Percentiles rank a stretch among this genome's conserved stretches.
Conservation (phyloP, 306 rosid species). For the Trifolium pratense region DNA sequence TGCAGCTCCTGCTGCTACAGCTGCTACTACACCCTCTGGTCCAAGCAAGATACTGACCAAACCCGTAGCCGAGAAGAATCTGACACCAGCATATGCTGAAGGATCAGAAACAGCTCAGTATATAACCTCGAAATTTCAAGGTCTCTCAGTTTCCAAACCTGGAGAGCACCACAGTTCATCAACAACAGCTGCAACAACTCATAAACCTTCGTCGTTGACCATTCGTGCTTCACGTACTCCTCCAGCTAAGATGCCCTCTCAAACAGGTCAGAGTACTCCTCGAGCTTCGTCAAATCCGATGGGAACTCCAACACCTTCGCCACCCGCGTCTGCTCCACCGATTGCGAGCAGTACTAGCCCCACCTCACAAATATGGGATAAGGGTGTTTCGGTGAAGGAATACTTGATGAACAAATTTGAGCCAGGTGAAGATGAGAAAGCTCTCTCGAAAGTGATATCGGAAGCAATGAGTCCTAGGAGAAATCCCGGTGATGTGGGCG, state of each 20-base stretch:
- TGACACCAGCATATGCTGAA: conserved; percentile 50
- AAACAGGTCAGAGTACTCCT: conserved; percentile 5
- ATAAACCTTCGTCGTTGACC: conserved; percentile 8
- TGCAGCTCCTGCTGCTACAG: background rate
- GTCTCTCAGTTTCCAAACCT: conserved; percentile 48
- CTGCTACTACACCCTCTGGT: conserved; percentile 10
- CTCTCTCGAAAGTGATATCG: conserved; percentile 78
- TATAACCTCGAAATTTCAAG: conserved; percentile 58
- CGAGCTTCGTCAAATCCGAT: conserved; percentile 12
- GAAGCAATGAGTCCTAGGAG: conserved; percentile 72
- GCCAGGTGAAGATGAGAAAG: conserved; percentile 94
- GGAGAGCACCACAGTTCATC: conserved; percentile 30
- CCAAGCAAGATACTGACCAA: conserved; percentile 41
- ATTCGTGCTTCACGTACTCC: conserved; percentile 35
- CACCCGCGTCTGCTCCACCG: conserved; percentile 32
- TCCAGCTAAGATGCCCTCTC: conserved; percentile 32
- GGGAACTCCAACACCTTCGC: conserved; percentile 33
- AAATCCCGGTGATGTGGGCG: conserved; percentile 62
- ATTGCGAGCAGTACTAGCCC: conserved; percentile 30
- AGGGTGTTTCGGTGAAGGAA: conserved; percentile 79
- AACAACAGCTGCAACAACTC: background rate
- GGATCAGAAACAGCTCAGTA: conserved; percentile 52
- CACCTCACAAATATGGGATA: conserved; percentile 61
- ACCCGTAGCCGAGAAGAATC: conserved; percentile 43
- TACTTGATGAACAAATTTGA: conserved; percentile 76